Evolutionary conservation across 2,329 filamentous ascomycete species (phyloP), one percentile per base, ranked within the genome.

Genomic region (Ophiostoma ulmi): DNA sequence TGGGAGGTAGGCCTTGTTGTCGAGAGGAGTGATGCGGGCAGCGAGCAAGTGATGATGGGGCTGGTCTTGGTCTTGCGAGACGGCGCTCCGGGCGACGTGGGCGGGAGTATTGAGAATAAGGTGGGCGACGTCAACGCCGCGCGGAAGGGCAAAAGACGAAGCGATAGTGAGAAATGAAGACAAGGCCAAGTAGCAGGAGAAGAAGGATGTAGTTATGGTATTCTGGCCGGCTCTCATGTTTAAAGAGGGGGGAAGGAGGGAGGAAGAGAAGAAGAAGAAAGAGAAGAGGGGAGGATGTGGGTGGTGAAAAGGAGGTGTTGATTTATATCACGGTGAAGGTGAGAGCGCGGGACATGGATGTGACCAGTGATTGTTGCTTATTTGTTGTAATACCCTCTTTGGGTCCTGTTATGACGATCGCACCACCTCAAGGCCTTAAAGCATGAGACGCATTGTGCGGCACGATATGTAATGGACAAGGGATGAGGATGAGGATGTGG

Each of bases 1-100:
- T 22, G 93, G 92, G 31, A 97, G 86, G 70, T 90, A 87, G 22
- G 84, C 80, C 73, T 82, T 81, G 78, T 93, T 84, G 75, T 88
- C 83, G 67, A 87, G 79, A 6, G 52, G 89, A 86, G 75, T 67
- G 36, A 39, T 39, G 36, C 63, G 36, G 36, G 63, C 36, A 6
- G 17, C 7, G 35, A 65, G 35, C 2, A 3, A 10, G 20, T 84
- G 80, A 70, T 88, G 78, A 10, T 22, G 48, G 5, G 86, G 82
- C 71, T 89, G 86, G 8, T 87, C 88, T 81, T 48, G 35, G 63
- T 88, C 84, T 71, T 87, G 83, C 69, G 52, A 55, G 87, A 79
- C 61, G 87, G 87, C 44, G 88, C 84, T 67, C 87, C 86, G 73
- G 81, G 81, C 74, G 73, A 76, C 76, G 70, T 78, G 77, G 75